Base-by-base conservation (phyloP, 306 rosid species). In the Fragaria iinumae region DNA sequence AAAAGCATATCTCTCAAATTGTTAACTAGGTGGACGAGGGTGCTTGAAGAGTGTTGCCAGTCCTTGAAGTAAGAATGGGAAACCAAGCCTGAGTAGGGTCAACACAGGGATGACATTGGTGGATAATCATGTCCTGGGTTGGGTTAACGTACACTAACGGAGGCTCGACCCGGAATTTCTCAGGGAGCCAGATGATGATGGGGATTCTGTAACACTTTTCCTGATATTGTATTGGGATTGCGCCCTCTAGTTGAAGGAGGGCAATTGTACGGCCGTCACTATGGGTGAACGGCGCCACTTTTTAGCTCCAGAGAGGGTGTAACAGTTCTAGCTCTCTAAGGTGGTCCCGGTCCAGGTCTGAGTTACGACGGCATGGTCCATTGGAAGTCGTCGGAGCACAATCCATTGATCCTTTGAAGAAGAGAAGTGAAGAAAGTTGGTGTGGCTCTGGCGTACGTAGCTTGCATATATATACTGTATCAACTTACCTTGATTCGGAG, bases 131-230 rank as follows among this genome's bases (percentile, higher is more conserved):
- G 76, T 94, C 97, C 8, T 94, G 82, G 7, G 97, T 91, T 62
- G 98, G 98, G 20, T 91, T 89, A 8, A 94, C 97, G 76, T 91
- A 94, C 50, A 87, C 97, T 52, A 86, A 79, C n/a, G 98, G 98
- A 0, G 98, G 88, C 57, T 90, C 95, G 36, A 97, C 93, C 69
- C 96, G 98, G 80, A 91, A 94, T 2, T 97, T 84, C 34, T 94
- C 98, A 90, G 87, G 84, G 49, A 94, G 96, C 98, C 98, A 91
- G 67, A 94, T 70, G 4, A 91, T 82, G 25, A 91, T 87, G 1
- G 98, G 98, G 83, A 94, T 89, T 76, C 92, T 90, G 84, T 94
- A 94, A 11, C 95, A 86, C 3, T 84, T 84, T 48, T 83, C 89
- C 52, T 90, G 96, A 44, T 83, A 94, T 10, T 84, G 60, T 84